phyloP scores from a whole-genome alignment of 1,284 basidiomycete genomes.

The Ustilago cynodontis region DNA sequence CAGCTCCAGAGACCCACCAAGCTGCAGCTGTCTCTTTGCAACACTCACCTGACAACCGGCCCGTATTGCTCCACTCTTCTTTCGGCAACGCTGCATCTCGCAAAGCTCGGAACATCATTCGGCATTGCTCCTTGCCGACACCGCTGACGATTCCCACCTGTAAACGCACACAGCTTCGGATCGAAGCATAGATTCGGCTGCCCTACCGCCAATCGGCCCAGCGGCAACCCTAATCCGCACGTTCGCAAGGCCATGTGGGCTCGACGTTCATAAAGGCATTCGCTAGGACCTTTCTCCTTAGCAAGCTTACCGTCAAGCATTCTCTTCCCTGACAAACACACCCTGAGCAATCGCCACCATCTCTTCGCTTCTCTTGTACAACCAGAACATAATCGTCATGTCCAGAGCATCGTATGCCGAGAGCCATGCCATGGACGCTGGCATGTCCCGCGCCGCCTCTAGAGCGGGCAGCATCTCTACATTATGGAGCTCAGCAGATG shows the following conservation, averaged over 20 bases:
- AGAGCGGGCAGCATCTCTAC: constrained; percentile 56
- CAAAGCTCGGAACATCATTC: neutral
- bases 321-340: neutral
- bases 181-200: neutral
- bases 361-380: neutral
- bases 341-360: neutral
- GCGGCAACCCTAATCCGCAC: neutral
- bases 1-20: neutral
- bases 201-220: neutral
- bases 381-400: neutral
- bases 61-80: neutral
- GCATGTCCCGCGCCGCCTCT: constrained; percentile 33
- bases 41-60: neutral
- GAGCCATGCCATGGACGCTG: constrained; percentile 27
- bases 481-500: constrained; percentile 62
- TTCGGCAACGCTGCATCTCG: no score
- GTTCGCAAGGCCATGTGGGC: constrained; percentile 10
- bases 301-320: no score
- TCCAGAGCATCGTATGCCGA: constrained; percentile 20
- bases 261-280: neutral
- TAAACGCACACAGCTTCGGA: neutral
- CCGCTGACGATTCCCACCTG: neutral
- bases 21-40: neutral
- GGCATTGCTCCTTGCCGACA: neutral
- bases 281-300: neutral